These are phyloP conservation scores for Saturnispora serradocipensis DNA, from an alignment of 805 yeast genomes.

Conservation along the genomic window DNA sequence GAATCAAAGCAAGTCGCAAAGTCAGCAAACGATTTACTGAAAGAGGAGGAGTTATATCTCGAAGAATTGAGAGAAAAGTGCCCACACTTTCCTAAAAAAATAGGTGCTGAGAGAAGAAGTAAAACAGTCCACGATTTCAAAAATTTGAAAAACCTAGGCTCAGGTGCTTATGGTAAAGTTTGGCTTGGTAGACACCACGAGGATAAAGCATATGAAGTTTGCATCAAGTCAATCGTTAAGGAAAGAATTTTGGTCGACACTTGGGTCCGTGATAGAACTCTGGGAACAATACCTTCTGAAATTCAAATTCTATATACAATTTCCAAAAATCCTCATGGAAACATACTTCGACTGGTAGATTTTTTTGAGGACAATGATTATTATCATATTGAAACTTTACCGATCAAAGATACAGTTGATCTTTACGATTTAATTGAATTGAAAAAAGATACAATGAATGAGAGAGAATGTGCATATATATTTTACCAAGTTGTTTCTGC, in stretches of 20 bases:
- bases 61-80: slow-evolving; percentile 15
- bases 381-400: slow-evolving; percentile 82
- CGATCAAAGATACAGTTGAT: slow-evolving; percentile 52
- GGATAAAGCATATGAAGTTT: slow-evolving; percentile 56
- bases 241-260: slow-evolving; percentile 92
- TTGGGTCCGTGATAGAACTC: slow-evolving; percentile 86
- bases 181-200: slow-evolving; percentile 61
- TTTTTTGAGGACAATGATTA: slow-evolving; percentile 87
- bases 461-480: slow-evolving; percentile 65
- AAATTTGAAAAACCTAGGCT: slow-evolving; percentile 75
- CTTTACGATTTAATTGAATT: slow-evolving; percentile 87
- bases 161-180: slow-evolving; percentile 96
- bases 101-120: slow-evolving; percentile 62
- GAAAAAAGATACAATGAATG: slow-evolving; percentile 63
- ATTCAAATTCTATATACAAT: slow-evolving; percentile 87
- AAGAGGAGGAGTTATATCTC: slow-evolving; percentile 24
- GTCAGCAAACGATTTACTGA: slow-evolving; percentile 4
- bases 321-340: slow-evolving; percentile 72
- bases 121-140: slow-evolving; percentile 65
- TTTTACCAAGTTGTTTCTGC: slow-evolving; percentile 76
- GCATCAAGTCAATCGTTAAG: slow-evolving; percentile 83
- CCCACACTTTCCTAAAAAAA: slow-evolving; percentile 38
- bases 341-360: slow-evolving; percentile 76
- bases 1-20: background rate
- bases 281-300: slow-evolving; percentile 95